Evolutionary conservation across 2,329 filamentous ascomycete species (phyloP), one percentile per base, ranked within the genome.

Genomic region (Chaetoscypha palmicola): DNA sequence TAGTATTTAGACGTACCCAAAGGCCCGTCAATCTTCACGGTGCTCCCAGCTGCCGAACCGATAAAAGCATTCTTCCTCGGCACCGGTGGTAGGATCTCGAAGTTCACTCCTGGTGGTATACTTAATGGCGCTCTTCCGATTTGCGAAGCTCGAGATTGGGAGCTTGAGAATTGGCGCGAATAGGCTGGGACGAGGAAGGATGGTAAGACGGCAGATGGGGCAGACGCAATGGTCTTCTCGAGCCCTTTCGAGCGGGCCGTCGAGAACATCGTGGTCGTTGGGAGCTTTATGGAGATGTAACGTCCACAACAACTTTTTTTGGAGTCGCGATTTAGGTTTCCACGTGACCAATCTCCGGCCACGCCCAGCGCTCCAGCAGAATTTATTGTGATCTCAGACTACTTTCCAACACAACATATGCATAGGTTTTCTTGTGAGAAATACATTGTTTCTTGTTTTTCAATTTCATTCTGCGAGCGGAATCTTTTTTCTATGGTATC

Each of bases 91-190:
- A 84, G 75, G 46, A 90, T 68, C 9, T 77, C 69, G 32, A 98
- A 72, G 40, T 83, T 83, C 45, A 98, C 92, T 51, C 87, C 86
- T 0, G 86, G 82, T 1, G 91, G 91, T 23, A 95, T 73, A 43
- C 86, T 81, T 41, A 95, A 76, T 19, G 86, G 77, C 48, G 85
- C 85, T 56, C 80, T 76, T 57, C 92, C 92, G 50, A 98, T 83
- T 72, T 96, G 92, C 34, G 91, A 96, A 46, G 72, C 68, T 55
- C 74, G 72, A 61, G 68, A 66, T 41, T 78, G 62, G 33, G 86
- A 83, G 32, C 79, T 81, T 45, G 86, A 90, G 71, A 96, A 96
- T 50, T 68, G 67, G 60, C 74, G 71, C 36, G 60, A 78, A 66
- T 88, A 81, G 37, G 82, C 80, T 10, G 86, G 85, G 11, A 86